Percentiles rank a stretch among this genome's conserved stretches.
These are phyloP conservation scores for Meyerozyma smithsonii DNA, from an alignment of 1,139 yeast species.

Conservation along the genomic window DNA sequence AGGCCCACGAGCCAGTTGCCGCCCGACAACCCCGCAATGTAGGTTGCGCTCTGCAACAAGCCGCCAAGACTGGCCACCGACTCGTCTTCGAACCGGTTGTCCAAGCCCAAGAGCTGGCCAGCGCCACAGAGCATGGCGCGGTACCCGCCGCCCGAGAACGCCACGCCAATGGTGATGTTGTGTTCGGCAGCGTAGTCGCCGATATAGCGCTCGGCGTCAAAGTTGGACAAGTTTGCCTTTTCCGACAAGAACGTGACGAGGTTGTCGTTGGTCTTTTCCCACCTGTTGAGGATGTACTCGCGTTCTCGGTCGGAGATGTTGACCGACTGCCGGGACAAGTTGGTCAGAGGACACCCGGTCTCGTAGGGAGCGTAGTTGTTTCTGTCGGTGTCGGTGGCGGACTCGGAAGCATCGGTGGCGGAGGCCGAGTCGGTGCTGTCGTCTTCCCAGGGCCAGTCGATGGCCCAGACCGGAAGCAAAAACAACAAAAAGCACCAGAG, in stretches of 20 bases:
- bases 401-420: slow-evolving; percentile 6
- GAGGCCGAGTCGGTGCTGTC: slow-evolving; percentile 6
- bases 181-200: slow-evolving; percentile 25
- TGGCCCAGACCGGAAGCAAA: slow-evolving; percentile 3
- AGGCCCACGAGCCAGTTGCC: slow-evolving; percentile 86
- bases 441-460: slow-evolving; percentile 11
- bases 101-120: slow-evolving; percentile 77
- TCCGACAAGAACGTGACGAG: slow-evolving; percentile 48
- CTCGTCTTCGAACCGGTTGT: slow-evolving; percentile 53
- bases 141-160: slow-evolving; percentile 90
- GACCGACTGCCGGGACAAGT: slow-evolving; percentile 22
- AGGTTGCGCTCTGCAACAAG: slow-evolving; percentile 66
- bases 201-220: slow-evolving; percentile 49
- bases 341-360: slow-evolving; percentile 22
- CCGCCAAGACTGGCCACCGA: slow-evolving; percentile 65
- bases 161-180: slow-evolving; percentile 57
- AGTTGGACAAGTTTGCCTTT: slow-evolving; percentile 54
- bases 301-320: slow-evolving; percentile 33
- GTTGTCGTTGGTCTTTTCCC: slow-evolving; percentile 46
- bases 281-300: slow-evolving; percentile 45
- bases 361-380: slow-evolving; percentile 26
- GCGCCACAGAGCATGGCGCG: slow-evolving; percentile 92
- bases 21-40: slow-evolving; percentile 78
- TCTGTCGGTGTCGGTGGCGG: slow-evolving; percentile 8
- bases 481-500: background rate